Conservation (phyloP, 306 rosid genomes). For the Quercus rubra region DNA sequence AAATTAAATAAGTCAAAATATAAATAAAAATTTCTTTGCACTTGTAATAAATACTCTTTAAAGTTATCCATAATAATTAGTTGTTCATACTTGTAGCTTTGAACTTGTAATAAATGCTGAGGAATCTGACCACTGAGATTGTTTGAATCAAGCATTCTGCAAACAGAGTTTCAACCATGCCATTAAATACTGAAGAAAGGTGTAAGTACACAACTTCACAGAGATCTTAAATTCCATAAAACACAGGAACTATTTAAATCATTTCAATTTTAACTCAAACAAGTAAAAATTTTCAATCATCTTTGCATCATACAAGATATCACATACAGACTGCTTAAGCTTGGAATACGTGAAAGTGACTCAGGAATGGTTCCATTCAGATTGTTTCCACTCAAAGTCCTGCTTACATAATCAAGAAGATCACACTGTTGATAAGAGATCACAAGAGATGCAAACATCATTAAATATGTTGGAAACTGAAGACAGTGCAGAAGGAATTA, state of each 20-base stretch:
- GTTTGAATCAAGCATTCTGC: constrained; percentile 82
- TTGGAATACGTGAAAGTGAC: constrained; percentile 60
- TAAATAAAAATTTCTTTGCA: no score
- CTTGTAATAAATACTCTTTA: neutral
- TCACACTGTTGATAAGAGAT: constrained; percentile 22
- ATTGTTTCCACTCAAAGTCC: constrained; percentile 79
- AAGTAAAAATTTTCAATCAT: neutral
- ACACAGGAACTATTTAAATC: no score
- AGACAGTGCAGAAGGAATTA: constrained; percentile 17
- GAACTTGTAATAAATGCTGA: constrained; percentile 41
- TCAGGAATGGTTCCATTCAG: constrained; percentile 78
- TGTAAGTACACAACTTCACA: neutral
- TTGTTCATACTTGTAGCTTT: constrained; percentile 76
- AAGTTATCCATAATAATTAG: constrained; percentile 16
- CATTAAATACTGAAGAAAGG: constrained; percentile 30
- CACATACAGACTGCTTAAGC: constrained; percentile 71
- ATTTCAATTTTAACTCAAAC: neutral
- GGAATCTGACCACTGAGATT: constrained; percentile 79
- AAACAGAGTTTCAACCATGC: constrained; percentile 31
- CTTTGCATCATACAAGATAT: constrained; percentile 18
- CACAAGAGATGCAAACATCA: constrained; percentile 9
- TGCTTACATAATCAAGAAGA: constrained; percentile 38
- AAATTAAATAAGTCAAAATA: no score
- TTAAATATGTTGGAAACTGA: constrained; percentile 8
- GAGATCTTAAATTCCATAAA: neutral